Percentiles rank a stretch among this genome's conserved stretches.
Conservation (phyloP, 176 grass and related monocot species). For the Alloteropsis semialata region DNA sequence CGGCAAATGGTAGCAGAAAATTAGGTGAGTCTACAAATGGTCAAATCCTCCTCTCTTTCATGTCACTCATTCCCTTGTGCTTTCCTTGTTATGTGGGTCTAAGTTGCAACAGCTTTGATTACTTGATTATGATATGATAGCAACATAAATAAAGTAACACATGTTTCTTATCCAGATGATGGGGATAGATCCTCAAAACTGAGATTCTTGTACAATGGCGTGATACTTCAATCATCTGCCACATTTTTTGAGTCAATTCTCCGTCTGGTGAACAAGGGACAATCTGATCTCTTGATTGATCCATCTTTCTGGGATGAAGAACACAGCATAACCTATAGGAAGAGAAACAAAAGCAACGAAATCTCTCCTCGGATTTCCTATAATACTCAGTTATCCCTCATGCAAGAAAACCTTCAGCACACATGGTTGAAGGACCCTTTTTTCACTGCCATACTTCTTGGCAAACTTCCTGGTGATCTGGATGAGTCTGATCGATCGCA, state of each 20-base stretch:
- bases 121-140: neutral
- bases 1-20: slow-evolving; percentile 6
- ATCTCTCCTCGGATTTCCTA: slow-evolving; percentile 3
- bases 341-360: slow-evolving; percentile 6
- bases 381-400: neutral
- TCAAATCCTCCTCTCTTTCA: neutral
- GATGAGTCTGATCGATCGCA: slow-evolving; percentile 44
- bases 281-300: slow-evolving; percentile 37
- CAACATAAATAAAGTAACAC: neutral
- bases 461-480: slow-evolving; percentile 51
- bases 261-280: slow-evolving; percentile 10
- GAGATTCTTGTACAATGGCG: slow-evolving; percentile 48
- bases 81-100: neutral
- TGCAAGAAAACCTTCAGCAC: slow-evolving; percentile 26
- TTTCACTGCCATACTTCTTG: slow-evolving; percentile 43
- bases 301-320: slow-evolving; percentile 57
- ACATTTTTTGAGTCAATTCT: slow-evolving; percentile 62
- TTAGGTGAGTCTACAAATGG: neutral
- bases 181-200: slow-evolving; percentile 27
- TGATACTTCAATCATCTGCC: slow-evolving; percentile 32
- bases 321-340: slow-evolving; percentile 50
- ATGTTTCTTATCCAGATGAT: slow-evolving; percentile 9
- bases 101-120: neutral
- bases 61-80: neutral
- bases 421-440: slow-evolving; percentile 43